These are phyloP conservation scores for Arachis monticola DNA, from an alignment of 331 rosid genomes.

Conservation along the genomic window DNA sequence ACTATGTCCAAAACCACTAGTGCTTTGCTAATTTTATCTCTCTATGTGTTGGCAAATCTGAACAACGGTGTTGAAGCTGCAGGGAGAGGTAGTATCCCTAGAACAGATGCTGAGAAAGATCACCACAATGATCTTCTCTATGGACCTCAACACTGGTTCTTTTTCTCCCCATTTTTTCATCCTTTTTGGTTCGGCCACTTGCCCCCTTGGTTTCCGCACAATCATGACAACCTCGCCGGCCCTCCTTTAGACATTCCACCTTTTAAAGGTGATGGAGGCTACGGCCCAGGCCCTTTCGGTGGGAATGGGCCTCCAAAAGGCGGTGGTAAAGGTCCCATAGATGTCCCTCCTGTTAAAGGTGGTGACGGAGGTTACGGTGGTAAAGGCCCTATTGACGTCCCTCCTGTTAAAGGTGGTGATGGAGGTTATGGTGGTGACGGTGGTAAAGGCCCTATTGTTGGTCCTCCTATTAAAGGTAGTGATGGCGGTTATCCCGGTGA, in stretches of 20 bases:
- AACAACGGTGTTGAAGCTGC: slow-evolving; percentile 14
- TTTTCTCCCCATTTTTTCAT: neutral
- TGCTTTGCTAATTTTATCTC: slow-evolving; percentile 6
- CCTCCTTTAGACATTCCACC: neutral
- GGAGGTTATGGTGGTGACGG: no score
- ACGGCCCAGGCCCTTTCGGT: neutral
- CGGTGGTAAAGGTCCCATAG: no score
- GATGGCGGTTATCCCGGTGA: no score
- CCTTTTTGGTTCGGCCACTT: neutral
- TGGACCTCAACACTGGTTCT: neutral
- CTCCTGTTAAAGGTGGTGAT: no score
- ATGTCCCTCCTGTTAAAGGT: no score
- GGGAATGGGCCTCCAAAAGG: no score
- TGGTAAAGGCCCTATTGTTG: no score
- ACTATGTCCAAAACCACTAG: slow-evolving; percentile 28
- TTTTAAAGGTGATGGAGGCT: neutral
- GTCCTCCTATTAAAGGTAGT: no score
- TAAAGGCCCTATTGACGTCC: no score
- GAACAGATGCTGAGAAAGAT: neutral
- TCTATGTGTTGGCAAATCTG: slow-evolving; percentile 19
- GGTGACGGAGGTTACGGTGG: no score
- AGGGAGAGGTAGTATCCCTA: neutral
- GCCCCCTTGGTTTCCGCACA: slow-evolving; percentile 28
- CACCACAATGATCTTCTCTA: neutral
- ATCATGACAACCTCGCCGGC: neutral